Base-by-base conservation (phyloP, 805 yeast genomes). In the Peterozyma xylosa region DNA sequence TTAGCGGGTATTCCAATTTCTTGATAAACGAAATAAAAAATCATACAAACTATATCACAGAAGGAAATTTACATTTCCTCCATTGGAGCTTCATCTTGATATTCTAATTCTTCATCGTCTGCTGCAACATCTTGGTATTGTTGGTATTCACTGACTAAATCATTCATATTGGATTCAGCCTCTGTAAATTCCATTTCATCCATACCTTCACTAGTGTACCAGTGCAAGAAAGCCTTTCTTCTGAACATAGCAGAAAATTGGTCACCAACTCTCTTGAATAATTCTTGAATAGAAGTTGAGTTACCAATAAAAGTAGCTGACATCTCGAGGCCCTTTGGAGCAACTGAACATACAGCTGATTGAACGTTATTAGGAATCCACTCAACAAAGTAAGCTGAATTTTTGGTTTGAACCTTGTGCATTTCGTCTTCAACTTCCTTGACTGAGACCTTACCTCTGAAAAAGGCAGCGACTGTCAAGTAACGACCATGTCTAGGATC, bases 341-440 rank as follows among this genome's bases (percentile, higher is more conserved):
- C 86, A 48, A 87, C 93, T 17, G 90, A 80, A 68, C 96, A 89
- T 45, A 89, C 87, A 40, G 96, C 89, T 33, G 96, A 84, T 71
- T 89, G 96, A 52, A 89, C 95, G 60, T 89, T 89, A 66, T 86
- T 86, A 56, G 96, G 96, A 67, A 89, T 89, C 96, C 96, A 89
- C 65, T 88, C 96, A 43, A 89, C 96, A 58, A 89, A 89, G 64
- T 84, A 81, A 47, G 82, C 78, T 18, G 88, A 73, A 67, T 87
- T 84, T 67, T 84, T 82, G 49, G 82, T 78, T 69, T 87, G 93
- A 49, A 86, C 86, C 62, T 79, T 80, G 64, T 71, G 78, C 89
- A 88, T 86, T 66, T 87, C 95, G 62, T 89, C 96, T 65, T 89
- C 96, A 49, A 89, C 96, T 69, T 89, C 96, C 67, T 86, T 87